These are phyloP conservation scores for Amanita phalloides DNA, from an alignment of 768 basidiomycete species.

Conservation along the genomic window DNA sequence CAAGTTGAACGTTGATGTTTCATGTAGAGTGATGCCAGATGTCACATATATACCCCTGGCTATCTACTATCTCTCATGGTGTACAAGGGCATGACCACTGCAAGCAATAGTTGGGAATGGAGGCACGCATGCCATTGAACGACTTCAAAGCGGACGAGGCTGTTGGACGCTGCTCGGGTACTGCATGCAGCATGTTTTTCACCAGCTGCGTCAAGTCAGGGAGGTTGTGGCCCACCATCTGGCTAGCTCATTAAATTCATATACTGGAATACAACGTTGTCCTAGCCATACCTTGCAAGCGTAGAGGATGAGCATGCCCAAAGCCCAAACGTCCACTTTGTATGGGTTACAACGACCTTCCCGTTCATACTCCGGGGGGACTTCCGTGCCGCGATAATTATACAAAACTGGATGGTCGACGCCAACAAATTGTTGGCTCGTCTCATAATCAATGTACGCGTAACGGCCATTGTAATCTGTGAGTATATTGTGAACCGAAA, in stretches of 20 bases:
- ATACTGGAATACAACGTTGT: background rate
- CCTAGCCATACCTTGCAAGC: slow-evolving; percentile 44
- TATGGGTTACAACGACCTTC: slow-evolving; percentile 44
- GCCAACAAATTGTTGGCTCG: slow-evolving; percentile 43
- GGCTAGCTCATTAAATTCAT: slow-evolving; percentile 6
- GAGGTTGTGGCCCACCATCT: slow-evolving; percentile 48
- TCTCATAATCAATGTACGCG: slow-evolving; percentile 68
- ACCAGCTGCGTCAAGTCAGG: slow-evolving; percentile 51
- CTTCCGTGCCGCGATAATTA: slow-evolving; percentile 47
- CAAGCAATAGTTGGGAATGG: slow-evolving; percentile 15
- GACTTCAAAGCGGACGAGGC: slow-evolving; percentile 34
- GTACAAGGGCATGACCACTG: slow-evolving; percentile 7
- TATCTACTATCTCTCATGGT: background rate
- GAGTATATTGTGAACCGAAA: slow-evolving; percentile 58
- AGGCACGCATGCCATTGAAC: slow-evolving; percentile 39
- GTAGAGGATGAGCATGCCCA: slow-evolving; percentile 52
- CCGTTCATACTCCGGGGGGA: slow-evolving; percentile 59
- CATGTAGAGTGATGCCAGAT: no score
- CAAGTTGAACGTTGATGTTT: background rate
- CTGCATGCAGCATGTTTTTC: slow-evolving; percentile 46
- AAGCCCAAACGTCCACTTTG: slow-evolving; percentile 67
- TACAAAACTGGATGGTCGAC: slow-evolving; percentile 24
- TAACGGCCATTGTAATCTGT: slow-evolving; percentile 55
- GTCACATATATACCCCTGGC: no score
- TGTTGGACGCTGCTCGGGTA: slow-evolving; percentile 42